phyloP scores from a whole-genome alignment of 306 rosid species.

The Inga leiocalycina region DNA sequence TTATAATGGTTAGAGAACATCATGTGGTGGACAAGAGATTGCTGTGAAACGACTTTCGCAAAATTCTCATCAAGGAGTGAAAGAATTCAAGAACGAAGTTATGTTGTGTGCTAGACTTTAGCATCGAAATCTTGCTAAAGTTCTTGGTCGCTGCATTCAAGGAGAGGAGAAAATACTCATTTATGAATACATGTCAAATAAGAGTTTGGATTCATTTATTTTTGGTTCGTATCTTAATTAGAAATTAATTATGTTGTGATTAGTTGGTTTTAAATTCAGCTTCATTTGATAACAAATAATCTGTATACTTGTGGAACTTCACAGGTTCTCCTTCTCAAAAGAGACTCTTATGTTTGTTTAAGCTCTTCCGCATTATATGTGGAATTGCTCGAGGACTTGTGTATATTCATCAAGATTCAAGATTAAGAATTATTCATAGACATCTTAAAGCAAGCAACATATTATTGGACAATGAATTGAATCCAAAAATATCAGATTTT shows the following conservation, averaged over 20 bases:
- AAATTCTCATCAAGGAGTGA: conserved; percentile 19
- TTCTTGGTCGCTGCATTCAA: conserved; percentile 28
- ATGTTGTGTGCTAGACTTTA: conserved; percentile 32
- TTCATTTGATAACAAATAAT: background rate
- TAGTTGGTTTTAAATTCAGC: background rate
- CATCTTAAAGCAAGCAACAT: background rate
- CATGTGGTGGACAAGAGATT: conserved; percentile 18
- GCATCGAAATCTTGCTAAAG: conserved; percentile 23
- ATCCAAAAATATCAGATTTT: background rate
- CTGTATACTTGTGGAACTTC: background rate
- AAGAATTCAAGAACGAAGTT: conserved; percentile 31
- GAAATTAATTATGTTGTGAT: background rate
- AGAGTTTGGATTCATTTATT: background rate
- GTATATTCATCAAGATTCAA: background rate
- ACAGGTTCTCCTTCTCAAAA: background rate
- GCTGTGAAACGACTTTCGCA: conserved; percentile 24
- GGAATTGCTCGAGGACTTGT: background rate
- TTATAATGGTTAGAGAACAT: background rate
- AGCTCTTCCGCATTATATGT: background rate
- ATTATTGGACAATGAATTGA: background rate
- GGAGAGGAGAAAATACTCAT: conserved; percentile 14
- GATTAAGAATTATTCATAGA: background rate
- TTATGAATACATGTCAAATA: background rate
- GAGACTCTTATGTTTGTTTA: background rate
- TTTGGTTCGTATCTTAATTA: background rate